Evolutionary conservation across 202 grass and related monocot species (phyloP).

Genomic region (Bolboschoenoplectus hybrid): DNA sequence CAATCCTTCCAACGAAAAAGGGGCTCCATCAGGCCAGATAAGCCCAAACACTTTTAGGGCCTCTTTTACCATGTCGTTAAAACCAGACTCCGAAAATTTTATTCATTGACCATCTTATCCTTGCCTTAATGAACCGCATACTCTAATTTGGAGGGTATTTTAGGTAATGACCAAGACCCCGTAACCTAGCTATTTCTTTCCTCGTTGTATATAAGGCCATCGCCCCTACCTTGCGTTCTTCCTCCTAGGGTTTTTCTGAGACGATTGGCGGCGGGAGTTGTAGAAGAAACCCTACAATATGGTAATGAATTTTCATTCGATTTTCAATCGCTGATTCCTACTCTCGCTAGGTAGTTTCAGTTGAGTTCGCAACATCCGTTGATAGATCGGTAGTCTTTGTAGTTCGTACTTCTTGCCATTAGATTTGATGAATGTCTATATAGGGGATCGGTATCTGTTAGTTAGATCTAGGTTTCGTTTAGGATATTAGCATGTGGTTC

Average conservation of each 20-base stretch:
- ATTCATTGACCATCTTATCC: neutral
- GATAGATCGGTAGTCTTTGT: neutral
- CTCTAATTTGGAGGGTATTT: neutral
- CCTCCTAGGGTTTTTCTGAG: constrained; percentile 40
- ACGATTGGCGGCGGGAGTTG: constrained; percentile 9
- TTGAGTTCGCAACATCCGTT: neutral
- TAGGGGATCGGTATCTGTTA: neutral
- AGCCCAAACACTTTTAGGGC: neutral
- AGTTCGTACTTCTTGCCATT: neutral
- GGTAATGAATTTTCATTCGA: neutral
- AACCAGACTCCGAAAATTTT: neutral
- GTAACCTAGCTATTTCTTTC: constrained; percentile 12
- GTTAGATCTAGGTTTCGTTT: neutral
- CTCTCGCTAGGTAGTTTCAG: neutral
- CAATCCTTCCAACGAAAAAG: neutral
- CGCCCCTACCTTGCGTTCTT: neutral
- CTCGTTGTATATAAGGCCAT: neutral
- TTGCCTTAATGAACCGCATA: neutral
- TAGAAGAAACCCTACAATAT: constrained; percentile 26
- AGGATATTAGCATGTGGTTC: neutral
- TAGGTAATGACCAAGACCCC: neutral
- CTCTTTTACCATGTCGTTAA: neutral
- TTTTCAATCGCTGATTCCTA: neutral
- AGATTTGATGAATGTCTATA: neutral
- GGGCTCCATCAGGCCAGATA: neutral